phyloP scores from a whole-genome alignment of 2,329 filamentous ascomycete species.

The Talaromyces rugulosus region DNA sequence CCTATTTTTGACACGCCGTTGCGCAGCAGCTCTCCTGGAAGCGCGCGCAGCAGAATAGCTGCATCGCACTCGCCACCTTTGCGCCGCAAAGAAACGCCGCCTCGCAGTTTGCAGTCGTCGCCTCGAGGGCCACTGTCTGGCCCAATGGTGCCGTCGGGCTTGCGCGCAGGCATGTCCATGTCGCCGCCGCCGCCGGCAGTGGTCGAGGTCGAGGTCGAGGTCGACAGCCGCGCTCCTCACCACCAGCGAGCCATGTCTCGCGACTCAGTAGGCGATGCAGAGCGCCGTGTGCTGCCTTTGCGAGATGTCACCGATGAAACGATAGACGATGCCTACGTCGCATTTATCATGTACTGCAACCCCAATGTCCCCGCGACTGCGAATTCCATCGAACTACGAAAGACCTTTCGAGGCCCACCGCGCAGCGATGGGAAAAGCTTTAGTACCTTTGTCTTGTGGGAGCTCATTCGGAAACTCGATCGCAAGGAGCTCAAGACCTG shows the following conservation, averaged over 20 bases:
- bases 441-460: constrained; percentile 69
- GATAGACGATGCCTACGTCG: constrained; percentile 77
- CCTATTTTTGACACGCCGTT: constrained; percentile 30
- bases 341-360: constrained; percentile 88
- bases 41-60: constrained; percentile 28
- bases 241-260: constrained; percentile 24
- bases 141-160: constrained; percentile 21
- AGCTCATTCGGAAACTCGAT: constrained; percentile 74
- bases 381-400: constrained; percentile 67
- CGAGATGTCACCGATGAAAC: constrained; percentile 64
- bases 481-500: constrained; percentile 85
- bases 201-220: constrained; percentile 18
- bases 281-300: constrained; percentile 57
- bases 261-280: constrained; percentile 33
- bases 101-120: constrained; percentile 35
- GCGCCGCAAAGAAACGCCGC: constrained; percentile 33
- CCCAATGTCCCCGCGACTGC: constrained; percentile 67
- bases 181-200: constrained; percentile 28
- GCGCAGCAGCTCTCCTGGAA: constrained; percentile 34
- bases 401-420: constrained; percentile 73
- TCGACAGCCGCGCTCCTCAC: constrained; percentile 10
- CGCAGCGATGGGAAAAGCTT: constrained; percentile 86
- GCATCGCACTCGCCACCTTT: constrained; percentile 33
- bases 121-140: constrained; percentile 29
- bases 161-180: constrained; percentile 35